Evolutionary conservation across 2,329 filamentous ascomycete species (phyloP), one percentile per base, ranked within the genome.

Genomic region (Xylariaceae sp.): DNA sequence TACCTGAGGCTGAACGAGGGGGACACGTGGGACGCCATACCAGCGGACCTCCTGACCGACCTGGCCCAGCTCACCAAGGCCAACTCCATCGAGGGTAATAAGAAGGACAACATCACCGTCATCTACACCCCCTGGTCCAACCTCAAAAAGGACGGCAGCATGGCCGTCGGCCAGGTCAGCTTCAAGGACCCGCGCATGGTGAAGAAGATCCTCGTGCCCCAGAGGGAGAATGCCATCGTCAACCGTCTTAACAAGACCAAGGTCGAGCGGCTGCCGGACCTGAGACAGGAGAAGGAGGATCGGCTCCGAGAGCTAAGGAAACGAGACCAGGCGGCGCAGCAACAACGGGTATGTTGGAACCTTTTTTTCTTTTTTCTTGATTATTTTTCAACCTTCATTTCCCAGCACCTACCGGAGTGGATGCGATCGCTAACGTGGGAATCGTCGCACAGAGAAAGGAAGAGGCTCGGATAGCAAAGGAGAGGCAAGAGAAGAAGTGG

Each of bases 111-210:
- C 75, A 81, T 99, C 68, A 96, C 92, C 16, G 75, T 99, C 70
- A 96, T 99, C 70, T 99, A 99, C 78, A 99, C 95, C 3, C 95
- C 95, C 6, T 98, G 95, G 92, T 89, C 90, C 44, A 99, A 99
- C 73, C 83, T 99, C 32, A 89, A 91, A 72, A 99, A 99, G 72
- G 91, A 96, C 70, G 93, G 93, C 26, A 91, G 89, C 73, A 99
- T 99, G 95, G 93, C 91, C 18, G 88, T 89, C 2, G 95, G 95
- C 20, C 95, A 99, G 72, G 95, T 99, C 50, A 89, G 90, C 61
- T 99, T 98, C 79, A 93, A 96, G 71, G 91, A 97, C 74, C 83
- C 82, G 41, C 91, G 91, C 68, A 88, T 88, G 76, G 92, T 97
- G 62, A 93, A 89, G 77, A 88, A 88, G 65, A 79, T 96, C 55